Evolutionary conservation across 371 early-diverging fungal genomes (phyloP), one percentile per base, ranked within the genome.

Genomic region (Zychaea mexicana): DNA sequence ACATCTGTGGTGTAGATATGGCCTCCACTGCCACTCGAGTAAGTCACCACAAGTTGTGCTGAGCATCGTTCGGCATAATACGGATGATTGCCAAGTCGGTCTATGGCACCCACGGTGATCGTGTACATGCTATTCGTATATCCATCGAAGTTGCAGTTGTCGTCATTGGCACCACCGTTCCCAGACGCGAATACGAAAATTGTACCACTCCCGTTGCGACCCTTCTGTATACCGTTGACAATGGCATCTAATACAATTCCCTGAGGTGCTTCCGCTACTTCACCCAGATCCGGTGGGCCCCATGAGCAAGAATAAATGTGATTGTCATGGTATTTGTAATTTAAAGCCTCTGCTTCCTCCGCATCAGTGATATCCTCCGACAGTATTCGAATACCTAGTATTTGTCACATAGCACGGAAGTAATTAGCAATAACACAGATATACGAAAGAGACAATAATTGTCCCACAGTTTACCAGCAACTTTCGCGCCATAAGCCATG

Each of bases 71-170:
- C 98, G 12, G 94, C 88, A 70, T 97, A 97, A 26, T 68, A 72
- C 3, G 98, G 97, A 65, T 93, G 92, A 4, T 82, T 61, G 52
- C 93, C 90, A 9, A 74, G 31, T 26, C 88, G 83, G 62, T 93
- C 91, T 58, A 97, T 84, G 17, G 98, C 96, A 10, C 94, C 94
- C 10, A 98, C 93, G 0, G 96, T 94, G 55, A 98, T 88, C 0
- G 97, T 95, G 73, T 93, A 98, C 19, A 94, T 88, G 65, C 92
- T 91, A 77, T 97, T 98, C 9, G 97, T 93, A 72, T 96, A 98
- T 12, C 98, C 98, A 69, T 98, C 97, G 81, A 88, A 95, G 72
- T 97, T 97, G 82, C 97, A 97, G 73, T 96, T 96, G 70, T 97
- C 97, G 42, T 82, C 85, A 15, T 61, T 65, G 3, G 74, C 66